Base-by-base conservation (phyloP, 768 basidiomycete species). In the Suillus fuscotomentosus region DNA sequence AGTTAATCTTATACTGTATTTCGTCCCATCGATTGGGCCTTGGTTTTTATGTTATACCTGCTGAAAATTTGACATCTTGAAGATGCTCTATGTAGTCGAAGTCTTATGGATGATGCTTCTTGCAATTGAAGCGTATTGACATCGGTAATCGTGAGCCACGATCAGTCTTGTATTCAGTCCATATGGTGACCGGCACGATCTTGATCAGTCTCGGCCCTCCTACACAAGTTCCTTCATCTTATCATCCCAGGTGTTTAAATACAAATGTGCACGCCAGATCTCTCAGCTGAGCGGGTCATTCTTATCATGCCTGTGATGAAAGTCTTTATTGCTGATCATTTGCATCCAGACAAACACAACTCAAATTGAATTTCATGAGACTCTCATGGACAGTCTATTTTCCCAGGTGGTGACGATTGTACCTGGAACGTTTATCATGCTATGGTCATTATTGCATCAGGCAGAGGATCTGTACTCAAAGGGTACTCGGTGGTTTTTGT, bases 401-500 rank as follows among this genome's bases (percentile, higher is more conserved):
- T 72, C 67, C 4, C 74, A 74, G 66, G 74, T 72, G 66, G 6
- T 17, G 15, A 1, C 8, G 6, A 22, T 1, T 14, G 11, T 13
- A 41, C 20, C 0, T 15, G 38, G 56, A 41, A 15, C 47, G 3
- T 45, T 31, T 59, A 20, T 47, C 6, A 24, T 15, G 45, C 57
- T 27, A 22, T 45, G 63, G 20, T 20, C 17, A 20, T 11, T 22
- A 24, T 15, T 66, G 14, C 22, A 17, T 42, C 41, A 73, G 69
- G 48, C 73, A 41, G 60, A 71, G 51, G 62, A 64, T 51, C 50
- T 77, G 6, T 69, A 71, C 48, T n/a, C 59, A 11, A 62, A 53
- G 5, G 88, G 88, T 17, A 88, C 82, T 9, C 78, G 88, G 42
- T 85, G 84, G 62, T 88, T 88, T 76, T 74, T 88, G 20, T 85